phyloP scores from a whole-genome alignment of 768 basidiomycete genomes.

The Leccinum obscurum region DNA sequence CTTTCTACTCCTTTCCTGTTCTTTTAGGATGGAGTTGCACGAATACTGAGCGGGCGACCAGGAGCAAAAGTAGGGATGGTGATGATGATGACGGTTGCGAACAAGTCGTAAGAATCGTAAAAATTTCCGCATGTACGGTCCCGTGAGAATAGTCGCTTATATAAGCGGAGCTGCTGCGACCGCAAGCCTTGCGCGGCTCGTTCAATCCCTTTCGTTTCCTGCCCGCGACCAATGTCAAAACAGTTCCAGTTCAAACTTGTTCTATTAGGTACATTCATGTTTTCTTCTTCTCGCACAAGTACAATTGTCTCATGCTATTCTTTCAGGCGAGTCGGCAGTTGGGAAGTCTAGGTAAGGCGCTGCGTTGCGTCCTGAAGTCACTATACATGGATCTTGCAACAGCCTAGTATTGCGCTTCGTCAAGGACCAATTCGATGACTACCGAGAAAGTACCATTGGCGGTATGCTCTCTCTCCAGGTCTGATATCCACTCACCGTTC shows the following conservation, averaged over 20 bases:
- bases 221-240: conserved; percentile 70
- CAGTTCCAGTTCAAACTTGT: conserved; percentile 97
- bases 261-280: conserved; percentile 65
- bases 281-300: background rate
- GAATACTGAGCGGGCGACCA: conserved; percentile 25
- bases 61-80: conserved; percentile 24
- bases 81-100: conserved; percentile 40
- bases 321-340: conserved; percentile 91
- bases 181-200: conserved; percentile 2
- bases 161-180: conserved; percentile 22
- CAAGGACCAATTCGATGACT: conserved; percentile 94
- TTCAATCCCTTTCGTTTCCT: conserved; percentile 19
- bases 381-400: conserved; percentile 26
- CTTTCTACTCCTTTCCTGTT: conserved; percentile 19
- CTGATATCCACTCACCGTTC: conserved; percentile 18
- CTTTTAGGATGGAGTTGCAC: conserved; percentile 28
- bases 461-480: conserved; percentile 42
- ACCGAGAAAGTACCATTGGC: conserved; percentile 92
- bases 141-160: conserved; percentile 30
- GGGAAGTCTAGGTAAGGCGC: conserved; percentile 84
- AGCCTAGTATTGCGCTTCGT: conserved; percentile 96
- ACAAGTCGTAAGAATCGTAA: conserved; percentile 26
- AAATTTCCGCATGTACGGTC: conserved; percentile 34
- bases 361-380: conserved; percentile 19
- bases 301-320: conserved; percentile 10